These are phyloP conservation scores for Hypoxylon sp. DNA, from an alignment of 2,329 filamentous ascomycete genomes.

Conservation along the genomic window DNA sequence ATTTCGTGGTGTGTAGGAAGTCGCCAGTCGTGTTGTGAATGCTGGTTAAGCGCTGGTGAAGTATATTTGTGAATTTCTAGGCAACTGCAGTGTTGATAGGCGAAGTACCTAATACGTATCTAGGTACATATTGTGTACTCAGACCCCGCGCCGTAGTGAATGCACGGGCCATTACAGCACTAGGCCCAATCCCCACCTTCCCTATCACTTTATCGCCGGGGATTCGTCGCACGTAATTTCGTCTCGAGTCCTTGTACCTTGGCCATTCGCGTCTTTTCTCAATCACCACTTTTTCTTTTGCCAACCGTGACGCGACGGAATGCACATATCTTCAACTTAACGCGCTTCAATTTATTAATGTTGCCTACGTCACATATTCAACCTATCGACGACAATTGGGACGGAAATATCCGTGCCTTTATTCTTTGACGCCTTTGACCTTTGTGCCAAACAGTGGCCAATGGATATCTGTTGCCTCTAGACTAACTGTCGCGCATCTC, in stretches of 20 bases:
- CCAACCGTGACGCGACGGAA: conserved; percentile 22
- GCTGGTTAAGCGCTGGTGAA: not conserved
- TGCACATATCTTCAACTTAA: conserved; percentile 24
- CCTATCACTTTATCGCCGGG: not conserved
- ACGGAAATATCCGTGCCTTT: not conserved
- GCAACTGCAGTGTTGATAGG: not conserved
- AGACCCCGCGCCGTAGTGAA: not conserved
- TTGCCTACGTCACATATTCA: not conserved
- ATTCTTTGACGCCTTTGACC: not conserved
- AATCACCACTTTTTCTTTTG: conserved; percentile 12
- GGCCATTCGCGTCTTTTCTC: conserved; percentile 14
- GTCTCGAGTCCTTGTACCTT: not conserved
- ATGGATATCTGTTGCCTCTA: not conserved
- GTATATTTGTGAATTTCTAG: not conserved
- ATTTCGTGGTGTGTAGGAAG: not conserved
- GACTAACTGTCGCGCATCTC: not conserved
- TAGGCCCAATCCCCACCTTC: not conserved
- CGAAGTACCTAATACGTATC: not conserved
- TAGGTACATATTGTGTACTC: not conserved
- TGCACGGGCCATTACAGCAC: not conserved
- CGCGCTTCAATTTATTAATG: conserved; percentile 16
- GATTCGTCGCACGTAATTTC: not conserved
- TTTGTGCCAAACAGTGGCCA: not conserved
- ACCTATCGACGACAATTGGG: not conserved
- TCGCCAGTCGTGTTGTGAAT: not conserved